Evolutionary conservation across 1,284 basidiomycete species (phyloP).

Genomic region (Pyrrhoderma lamaoense): DNA sequence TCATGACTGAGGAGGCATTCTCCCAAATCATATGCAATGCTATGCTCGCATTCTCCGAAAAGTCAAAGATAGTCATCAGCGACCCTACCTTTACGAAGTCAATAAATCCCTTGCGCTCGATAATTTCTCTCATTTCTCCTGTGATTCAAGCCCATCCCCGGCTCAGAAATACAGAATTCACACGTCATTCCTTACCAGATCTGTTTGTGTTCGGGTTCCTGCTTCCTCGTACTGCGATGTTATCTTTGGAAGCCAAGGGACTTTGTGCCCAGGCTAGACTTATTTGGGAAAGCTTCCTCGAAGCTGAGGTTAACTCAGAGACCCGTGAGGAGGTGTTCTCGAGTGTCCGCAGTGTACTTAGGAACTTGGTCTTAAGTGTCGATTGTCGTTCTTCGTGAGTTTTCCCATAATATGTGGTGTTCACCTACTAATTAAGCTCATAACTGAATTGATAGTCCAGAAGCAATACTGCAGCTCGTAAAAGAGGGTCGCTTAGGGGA

Average conservation of each 20-base stretch:
- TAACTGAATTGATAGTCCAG: constrained; percentile 32
- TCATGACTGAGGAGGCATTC: constrained; percentile 30
- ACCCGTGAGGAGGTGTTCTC: constrained; percentile 24
- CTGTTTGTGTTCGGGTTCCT: constrained; percentile 44
- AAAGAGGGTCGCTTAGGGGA: constrained; percentile 28
- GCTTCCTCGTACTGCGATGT: constrained; percentile 28
- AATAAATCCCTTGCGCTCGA: constrained; percentile 23
- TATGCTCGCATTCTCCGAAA: constrained; percentile 31
- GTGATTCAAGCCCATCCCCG: constrained; percentile 25
- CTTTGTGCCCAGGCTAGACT: constrained; percentile 17
- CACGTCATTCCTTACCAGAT: constrained; percentile 31
- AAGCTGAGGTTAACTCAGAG: constrained; percentile 12
- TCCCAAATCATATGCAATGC: constrained; percentile 30
- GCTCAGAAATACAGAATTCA: constrained; percentile 15
- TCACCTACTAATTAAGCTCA: constrained; percentile 3
- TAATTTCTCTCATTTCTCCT: constrained; percentile 32
- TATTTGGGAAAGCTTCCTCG: constrained; percentile 23
- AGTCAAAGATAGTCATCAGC: constrained; percentile 32
- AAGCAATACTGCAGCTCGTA: constrained; percentile 37
- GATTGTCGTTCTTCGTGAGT: constrained; percentile 35
- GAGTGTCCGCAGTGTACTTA: constrained; percentile 37
- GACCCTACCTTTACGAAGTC: background rate
- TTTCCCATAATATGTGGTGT: constrained; percentile 6
- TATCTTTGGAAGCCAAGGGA: constrained; percentile 22
- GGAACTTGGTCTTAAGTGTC: constrained; percentile 36